Conservation (phyloP, 768 basidiomycete species). For the Hericium rajendrae region DNA sequence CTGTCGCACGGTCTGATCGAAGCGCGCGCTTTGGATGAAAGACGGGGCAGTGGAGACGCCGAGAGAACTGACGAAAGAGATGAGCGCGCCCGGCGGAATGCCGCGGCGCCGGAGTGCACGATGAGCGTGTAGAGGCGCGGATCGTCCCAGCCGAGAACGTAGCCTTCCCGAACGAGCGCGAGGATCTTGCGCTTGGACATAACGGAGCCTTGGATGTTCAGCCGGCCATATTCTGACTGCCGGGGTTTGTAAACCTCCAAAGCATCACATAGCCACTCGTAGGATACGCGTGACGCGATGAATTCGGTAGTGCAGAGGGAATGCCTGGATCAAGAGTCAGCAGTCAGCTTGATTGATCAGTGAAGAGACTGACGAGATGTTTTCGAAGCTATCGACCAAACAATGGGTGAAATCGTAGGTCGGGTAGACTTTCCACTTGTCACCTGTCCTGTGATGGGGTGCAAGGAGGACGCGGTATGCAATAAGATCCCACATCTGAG, state of each 20-base stretch:
- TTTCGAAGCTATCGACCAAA: conserved; percentile 95
- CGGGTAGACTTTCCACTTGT: conserved; percentile 95
- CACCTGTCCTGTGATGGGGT: conserved; percentile 86
- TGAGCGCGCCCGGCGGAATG: conserved; percentile 92
- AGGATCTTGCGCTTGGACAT: conserved; percentile 95
- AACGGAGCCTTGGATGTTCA: conserved; percentile 89
- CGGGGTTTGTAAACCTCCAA: conserved; percentile 95
- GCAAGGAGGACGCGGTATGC: conserved; percentile 90
- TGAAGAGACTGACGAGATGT: conserved; percentile 75
- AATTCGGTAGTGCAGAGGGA: conserved; percentile 96
- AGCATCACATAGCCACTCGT: conserved; percentile 98
- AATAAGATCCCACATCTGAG: conserved; percentile 99
- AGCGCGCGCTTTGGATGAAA: conserved; percentile 80
- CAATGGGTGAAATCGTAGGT: conserved; percentile 99
- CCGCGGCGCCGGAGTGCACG: conserved; percentile 89
- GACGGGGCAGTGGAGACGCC: conserved; percentile 83
- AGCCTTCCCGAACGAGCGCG: conserved; percentile 72
- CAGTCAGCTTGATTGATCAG: conserved; percentile 1
- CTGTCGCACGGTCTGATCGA: conserved; percentile 81
- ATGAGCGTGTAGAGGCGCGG: conserved; percentile 95
- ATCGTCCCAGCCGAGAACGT: conserved; percentile 94
- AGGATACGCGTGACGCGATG: conserved; percentile 89
- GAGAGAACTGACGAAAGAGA: conserved; percentile 87
- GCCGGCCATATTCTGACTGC: conserved; percentile 93
- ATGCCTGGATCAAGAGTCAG: conserved; percentile 45